Base-by-base conservation (phyloP, 768 basidiomycete species). In the Kwoniella mangroviensis region DNA sequence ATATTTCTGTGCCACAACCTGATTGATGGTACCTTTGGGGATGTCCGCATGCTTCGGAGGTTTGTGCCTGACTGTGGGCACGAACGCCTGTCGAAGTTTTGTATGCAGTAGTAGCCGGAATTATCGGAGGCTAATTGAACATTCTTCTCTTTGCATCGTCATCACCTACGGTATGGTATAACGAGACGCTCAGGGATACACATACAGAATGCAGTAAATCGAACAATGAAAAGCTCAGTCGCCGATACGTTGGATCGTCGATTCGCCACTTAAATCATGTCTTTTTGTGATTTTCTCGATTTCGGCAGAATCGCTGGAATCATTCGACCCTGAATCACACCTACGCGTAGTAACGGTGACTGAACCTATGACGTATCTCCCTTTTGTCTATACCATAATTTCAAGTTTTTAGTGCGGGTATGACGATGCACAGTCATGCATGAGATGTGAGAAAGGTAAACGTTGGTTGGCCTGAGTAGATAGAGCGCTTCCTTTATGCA, bases 281-380 rank as follows among this genome's bases (percentile, higher is more conserved):
- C 6, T 34, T 34, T 34, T 34, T 34, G 34, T 34, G 6, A 55
- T 57, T 34, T 13, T 26, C 28, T 41, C 56, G 56, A 57, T 57
- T 26, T 57, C 4, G 56, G 56, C 56, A 57, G 28, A 57, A 26
- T 57, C 19, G 56, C 56, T 57, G 56, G 56, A 57, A 57, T 57
- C 56, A 15, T 4, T 34, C 3, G 24, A 54, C 53, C 53, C 53
- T 54, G 53, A 54, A 54, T 54, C 11, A 26, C 4, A 0, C 34
- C 3, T 34, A 7, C 34, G 1, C 34, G 3, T 6, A 9, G 1
- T 57, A n/a, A 40, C 56, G 56, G 56, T 57, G 56, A 57, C 56
- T 57, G 56, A 57, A 40, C 12, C 56, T 57, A 57, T 57, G 56
- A 57, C 56, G 56, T 57, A 57, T 15, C 56, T 57, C 56, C 56